Conservation (phyloP, 2,329 filamentous ascomycete species). For the Ceratocystiopsis brevicomis region DNA sequence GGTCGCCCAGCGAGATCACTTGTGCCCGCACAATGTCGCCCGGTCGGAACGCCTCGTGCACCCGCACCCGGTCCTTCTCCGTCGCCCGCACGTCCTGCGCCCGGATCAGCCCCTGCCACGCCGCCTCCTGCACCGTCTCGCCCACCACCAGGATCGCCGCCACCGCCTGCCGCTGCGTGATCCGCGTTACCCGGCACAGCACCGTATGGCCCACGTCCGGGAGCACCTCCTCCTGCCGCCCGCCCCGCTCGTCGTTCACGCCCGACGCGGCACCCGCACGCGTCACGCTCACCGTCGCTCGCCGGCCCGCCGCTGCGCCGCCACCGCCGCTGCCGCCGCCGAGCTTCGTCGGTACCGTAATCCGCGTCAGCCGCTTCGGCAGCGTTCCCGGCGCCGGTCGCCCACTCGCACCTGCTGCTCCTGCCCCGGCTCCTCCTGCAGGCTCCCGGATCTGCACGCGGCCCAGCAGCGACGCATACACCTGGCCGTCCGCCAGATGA, state of each 20-base stretch:
- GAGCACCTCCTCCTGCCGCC: slow-evolving; percentile 37
- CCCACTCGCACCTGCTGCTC: not conserved
- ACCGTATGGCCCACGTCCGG: slow-evolving; percentile 68
- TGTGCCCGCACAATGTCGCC: slow-evolving; percentile 79
- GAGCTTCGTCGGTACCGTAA: slow-evolving; percentile 19
- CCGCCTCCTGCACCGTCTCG: slow-evolving; percentile 50
- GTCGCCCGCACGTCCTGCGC: slow-evolving; percentile 85
- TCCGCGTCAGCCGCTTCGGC: slow-evolving; percentile 40
- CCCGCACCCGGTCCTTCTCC: slow-evolving; percentile 86
- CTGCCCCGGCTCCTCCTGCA: slow-evolving; percentile 14
- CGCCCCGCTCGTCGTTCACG: slow-evolving; percentile 12
- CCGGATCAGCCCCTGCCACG: slow-evolving; percentile 71
- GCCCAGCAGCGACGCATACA: slow-evolving; percentile 71
- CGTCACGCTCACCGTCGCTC: slow-evolving; percentile 37
- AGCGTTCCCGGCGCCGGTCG: slow-evolving; percentile 17
- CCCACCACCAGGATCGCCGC: slow-evolving; percentile 74
- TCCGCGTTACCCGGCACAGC: slow-evolving; percentile 67
- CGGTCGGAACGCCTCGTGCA: slow-evolving; percentile 78
- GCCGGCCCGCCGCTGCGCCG: slow-evolving; percentile 20
- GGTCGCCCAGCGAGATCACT: slow-evolving; percentile 82
- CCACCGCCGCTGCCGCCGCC: slow-evolving; percentile 12
- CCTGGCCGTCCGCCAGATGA: slow-evolving; percentile 54
- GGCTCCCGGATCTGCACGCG: slow-evolving; percentile 37
- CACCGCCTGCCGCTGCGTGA: slow-evolving; percentile 68
- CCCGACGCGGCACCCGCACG: slow-evolving; percentile 14